These are phyloP conservation scores for Pleurotus salmoneostramineus DNA, from an alignment of 768 basidiomycete genomes.

Conservation along the genomic window DNA sequence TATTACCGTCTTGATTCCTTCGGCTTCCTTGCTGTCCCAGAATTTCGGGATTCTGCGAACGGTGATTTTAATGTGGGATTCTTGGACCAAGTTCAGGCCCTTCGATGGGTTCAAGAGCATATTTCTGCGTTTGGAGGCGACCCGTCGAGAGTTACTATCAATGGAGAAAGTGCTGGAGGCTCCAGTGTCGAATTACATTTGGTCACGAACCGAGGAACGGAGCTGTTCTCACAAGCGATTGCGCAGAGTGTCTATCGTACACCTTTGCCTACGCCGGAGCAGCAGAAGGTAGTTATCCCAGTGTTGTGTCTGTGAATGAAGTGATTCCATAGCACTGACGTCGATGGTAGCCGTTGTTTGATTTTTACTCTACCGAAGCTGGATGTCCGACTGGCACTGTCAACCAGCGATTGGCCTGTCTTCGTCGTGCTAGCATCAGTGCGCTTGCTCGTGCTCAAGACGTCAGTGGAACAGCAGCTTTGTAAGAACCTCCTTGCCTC, in stretches of 20 bases:
- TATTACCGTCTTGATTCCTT: slow-evolving; percentile 64
- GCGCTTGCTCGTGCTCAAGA: slow-evolving; percentile 55
- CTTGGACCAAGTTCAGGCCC: slow-evolving; percentile 55
- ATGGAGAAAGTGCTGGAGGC: slow-evolving; percentile 41
- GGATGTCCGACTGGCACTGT: slow-evolving; percentile 41
- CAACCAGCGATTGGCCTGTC: slow-evolving; percentile 35
- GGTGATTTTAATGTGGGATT: slow-evolving; percentile 55
- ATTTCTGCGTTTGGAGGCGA: slow-evolving; percentile 66
- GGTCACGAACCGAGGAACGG: slow-evolving; percentile 33
- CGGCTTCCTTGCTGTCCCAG: slow-evolving; percentile 56
- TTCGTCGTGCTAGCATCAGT: slow-evolving; percentile 47
- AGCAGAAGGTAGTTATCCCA: slow-evolving; percentile 40
- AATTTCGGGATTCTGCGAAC: slow-evolving; percentile 29
- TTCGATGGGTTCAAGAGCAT: slow-evolving; percentile 62
- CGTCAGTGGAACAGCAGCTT: slow-evolving; percentile 28
- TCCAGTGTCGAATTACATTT: slow-evolving; percentile 57
- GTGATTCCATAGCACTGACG: neutral
- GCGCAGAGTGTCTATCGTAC: slow-evolving; percentile 58
- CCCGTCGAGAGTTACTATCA: slow-evolving; percentile 50
- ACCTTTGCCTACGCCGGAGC: slow-evolving; percentile 45
- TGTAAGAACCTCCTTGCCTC: slow-evolving; percentile 30
- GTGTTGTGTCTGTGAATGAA: neutral
- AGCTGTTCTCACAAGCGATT: slow-evolving; percentile 52
- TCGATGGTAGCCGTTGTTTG: slow-evolving; percentile 42
- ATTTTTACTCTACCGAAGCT: slow-evolving; percentile 43